These are phyloP conservation scores for Hypsizygus marmoreus DNA, from an alignment of 768 basidiomycete genomes.

Conservation along the genomic window DNA sequence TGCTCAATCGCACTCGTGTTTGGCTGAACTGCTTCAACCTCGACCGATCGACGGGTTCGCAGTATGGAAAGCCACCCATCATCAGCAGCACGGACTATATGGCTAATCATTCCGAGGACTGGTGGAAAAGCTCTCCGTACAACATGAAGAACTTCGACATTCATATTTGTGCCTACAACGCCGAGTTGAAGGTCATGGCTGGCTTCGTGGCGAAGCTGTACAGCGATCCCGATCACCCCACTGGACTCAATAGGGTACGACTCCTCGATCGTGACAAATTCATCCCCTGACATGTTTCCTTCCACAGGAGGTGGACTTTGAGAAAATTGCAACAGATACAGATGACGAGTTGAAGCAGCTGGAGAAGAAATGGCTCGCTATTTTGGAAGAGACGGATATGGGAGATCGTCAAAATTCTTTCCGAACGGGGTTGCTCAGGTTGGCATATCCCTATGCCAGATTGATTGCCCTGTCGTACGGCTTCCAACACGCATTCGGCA, in stretches of 20 bases:
- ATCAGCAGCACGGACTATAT: slow-evolving; percentile 79
- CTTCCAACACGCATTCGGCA: slow-evolving; percentile 74
- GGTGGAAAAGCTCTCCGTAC: slow-evolving; percentile 69
- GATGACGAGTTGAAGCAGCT: slow-evolving; percentile 69
- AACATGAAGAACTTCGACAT: slow-evolving; percentile 79
- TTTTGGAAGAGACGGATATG: slow-evolving; percentile 53
- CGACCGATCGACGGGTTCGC: slow-evolving; percentile 84
- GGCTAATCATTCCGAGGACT: slow-evolving; percentile 65
- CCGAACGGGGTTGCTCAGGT: slow-evolving; percentile 59
- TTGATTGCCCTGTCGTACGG: slow-evolving; percentile 72
- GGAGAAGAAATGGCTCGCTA: slow-evolving; percentile 55
- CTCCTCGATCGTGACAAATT: background rate
- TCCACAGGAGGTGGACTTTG: slow-evolving; percentile 61
- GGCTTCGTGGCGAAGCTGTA: slow-evolving; percentile 65
- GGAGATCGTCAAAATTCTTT: slow-evolving; percentile 57
- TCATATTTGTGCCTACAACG: slow-evolving; percentile 77
- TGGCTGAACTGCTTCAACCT: slow-evolving; percentile 93
- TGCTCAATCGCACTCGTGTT: slow-evolving; percentile 85
- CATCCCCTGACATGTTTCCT: background rate
- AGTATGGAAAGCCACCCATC: slow-evolving; percentile 87
- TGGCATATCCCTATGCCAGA: slow-evolving; percentile 71
- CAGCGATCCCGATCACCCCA: slow-evolving; percentile 72
- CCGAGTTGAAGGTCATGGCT: slow-evolving; percentile 66
- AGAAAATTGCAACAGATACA: slow-evolving; percentile 60
- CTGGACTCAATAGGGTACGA: slow-evolving; percentile 72